These are phyloP conservation scores for Tilletia horrida DNA, from an alignment of 1,284 basidiomycete species.

Conservation along the genomic window DNA sequence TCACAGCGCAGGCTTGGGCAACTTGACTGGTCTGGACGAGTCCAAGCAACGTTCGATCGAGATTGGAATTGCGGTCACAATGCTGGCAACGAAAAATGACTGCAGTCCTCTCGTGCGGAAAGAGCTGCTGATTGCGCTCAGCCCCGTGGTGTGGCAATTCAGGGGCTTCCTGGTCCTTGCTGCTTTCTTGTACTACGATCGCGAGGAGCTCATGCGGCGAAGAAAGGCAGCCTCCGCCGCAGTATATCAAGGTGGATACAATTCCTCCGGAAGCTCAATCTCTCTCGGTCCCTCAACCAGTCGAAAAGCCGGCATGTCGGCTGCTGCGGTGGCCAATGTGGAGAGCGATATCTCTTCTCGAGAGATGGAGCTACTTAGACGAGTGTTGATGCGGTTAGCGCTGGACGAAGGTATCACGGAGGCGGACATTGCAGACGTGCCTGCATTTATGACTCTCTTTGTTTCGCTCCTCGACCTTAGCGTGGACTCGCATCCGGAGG, in stretches of 20 bases:
- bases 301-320: neutral
- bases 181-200: slow-evolving; percentile 89
- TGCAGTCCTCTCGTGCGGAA: slow-evolving; percentile 94
- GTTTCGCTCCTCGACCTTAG: slow-evolving; percentile 84
- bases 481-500: slow-evolving; percentile 87
- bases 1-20: slow-evolving; percentile 75
- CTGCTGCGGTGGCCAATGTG: neutral
- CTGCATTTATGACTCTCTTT: slow-evolving; percentile 89
- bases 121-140: slow-evolving; percentile 85
- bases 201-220: slow-evolving; percentile 58
- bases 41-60: slow-evolving; percentile 66
- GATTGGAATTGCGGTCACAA: slow-evolving; percentile 61
- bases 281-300: neutral
- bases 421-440: slow-evolving; percentile 72
- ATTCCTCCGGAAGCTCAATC: slow-evolving; percentile 3
- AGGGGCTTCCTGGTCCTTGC: slow-evolving; percentile 91
- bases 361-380: slow-evolving; percentile 66
- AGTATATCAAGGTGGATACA: slow-evolving; percentile 12
- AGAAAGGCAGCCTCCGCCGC: slow-evolving; percentile 26
- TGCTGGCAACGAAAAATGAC: slow-evolving; percentile 77
- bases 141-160: slow-evolving; percentile 91
- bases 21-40: slow-evolving; percentile 72
- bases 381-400: slow-evolving; percentile 68
- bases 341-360: slow-evolving; percentile 8
- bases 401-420: slow-evolving; percentile 67